A percentile compares a stretch with the other conserved stretches of the same genome.
These are phyloP conservation scores for Wickerhamomyces pijperi DNA, from an alignment of 805 yeast genomes.

Conservation along the genomic window DNA sequence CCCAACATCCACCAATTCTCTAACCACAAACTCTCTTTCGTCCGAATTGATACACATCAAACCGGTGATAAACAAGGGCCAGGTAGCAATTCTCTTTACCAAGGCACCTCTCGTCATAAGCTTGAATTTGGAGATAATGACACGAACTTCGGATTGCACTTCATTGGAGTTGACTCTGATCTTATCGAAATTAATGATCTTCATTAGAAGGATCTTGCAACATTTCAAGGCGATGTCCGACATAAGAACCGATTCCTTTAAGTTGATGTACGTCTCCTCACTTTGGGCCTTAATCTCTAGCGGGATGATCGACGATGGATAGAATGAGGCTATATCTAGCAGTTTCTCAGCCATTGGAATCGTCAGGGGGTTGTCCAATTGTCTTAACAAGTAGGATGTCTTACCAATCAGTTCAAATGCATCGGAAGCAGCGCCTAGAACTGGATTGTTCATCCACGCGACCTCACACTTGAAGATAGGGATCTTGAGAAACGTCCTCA, in stretches of 20 bases:
- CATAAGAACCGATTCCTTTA: constrained; percentile 11
- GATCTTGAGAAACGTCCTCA: constrained; percentile 20
- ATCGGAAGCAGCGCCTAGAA: constrained; percentile 26
- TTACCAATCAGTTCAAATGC: constrained; percentile 26
- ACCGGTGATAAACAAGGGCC: constrained; percentile 13
- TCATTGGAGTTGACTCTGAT: constrained; percentile 1
- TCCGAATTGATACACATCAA: constrained; percentile 3
- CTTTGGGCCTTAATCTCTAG: constrained; percentile 5
- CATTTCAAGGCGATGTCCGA: constrained; percentile 13
- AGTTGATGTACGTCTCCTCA: constrained; percentile 4
- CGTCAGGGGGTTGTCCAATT: constrained; percentile 5
- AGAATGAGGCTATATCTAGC: constrained; percentile 9
- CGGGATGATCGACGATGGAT: constrained; percentile 13
- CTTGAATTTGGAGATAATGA: constrained; percentile 2
- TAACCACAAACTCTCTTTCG: constrained; percentile 5
- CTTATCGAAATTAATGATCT: constrained; percentile 4
- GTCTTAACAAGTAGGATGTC: constrained; percentile 20
- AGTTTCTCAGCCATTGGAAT: constrained; percentile 6
- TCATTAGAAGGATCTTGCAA: constrained; percentile 10
- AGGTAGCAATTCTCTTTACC: constrained; percentile 6
- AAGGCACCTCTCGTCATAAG: constrained; percentile 4
- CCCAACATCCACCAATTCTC: constrained; percentile 6
- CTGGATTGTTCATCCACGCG: constrained; percentile 34
- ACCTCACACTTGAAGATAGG: constrained; percentile 27
- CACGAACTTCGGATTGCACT: constrained; percentile 7